These are phyloP conservation scores for Calonectria naviculata DNA, from an alignment of 2,329 filamentous ascomycete genomes.

Conservation along the genomic window DNA sequence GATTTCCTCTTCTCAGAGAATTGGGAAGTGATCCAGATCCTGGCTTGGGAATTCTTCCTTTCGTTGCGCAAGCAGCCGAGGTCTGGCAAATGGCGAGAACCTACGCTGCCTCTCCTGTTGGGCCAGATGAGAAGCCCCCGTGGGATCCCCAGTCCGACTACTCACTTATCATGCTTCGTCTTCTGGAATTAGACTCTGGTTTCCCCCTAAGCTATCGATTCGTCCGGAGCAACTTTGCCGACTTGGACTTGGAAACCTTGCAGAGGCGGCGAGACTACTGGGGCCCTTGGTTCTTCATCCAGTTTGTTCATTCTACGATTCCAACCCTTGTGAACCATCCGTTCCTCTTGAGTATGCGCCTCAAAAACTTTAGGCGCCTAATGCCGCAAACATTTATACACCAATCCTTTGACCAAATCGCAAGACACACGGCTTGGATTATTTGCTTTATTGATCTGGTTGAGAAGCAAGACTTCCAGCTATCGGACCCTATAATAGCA, in stretches of 20 bases:
- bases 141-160: slow-evolving; percentile 64
- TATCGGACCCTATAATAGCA: slow-evolving; percentile 48
- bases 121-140: slow-evolving; percentile 49
- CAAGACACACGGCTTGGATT: slow-evolving; percentile 63
- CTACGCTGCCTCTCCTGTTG: slow-evolving; percentile 58
- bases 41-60: slow-evolving; percentile 55
- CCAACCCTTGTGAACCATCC: slow-evolving; percentile 65
- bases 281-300: slow-evolving; percentile 63
- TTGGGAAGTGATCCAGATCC: slow-evolving; percentile 42
- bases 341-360: slow-evolving; percentile 61
- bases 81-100: slow-evolving; percentile 59
- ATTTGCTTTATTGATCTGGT: slow-evolving; percentile 61
- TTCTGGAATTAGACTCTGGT: slow-evolving; percentile 63
- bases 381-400: slow-evolving; percentile 66
- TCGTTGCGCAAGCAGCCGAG: slow-evolving; percentile 50
- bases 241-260: slow-evolving; percentile 53
- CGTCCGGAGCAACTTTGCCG: slow-evolving; percentile 57
- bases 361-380: slow-evolving; percentile 61
- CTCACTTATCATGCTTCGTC: slow-evolving; percentile 58
- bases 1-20: neutral
- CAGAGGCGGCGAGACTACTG: slow-evolving; percentile 60
- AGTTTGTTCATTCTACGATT: slow-evolving; percentile 64
- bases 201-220: slow-evolving; percentile 63
- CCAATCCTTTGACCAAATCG: slow-evolving; percentile 62
- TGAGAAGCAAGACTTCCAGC: slow-evolving; percentile 54